Conservation (phyloP, 2,329 filamentous ascomycete species). For the Hypoxylon sp. region DNA sequence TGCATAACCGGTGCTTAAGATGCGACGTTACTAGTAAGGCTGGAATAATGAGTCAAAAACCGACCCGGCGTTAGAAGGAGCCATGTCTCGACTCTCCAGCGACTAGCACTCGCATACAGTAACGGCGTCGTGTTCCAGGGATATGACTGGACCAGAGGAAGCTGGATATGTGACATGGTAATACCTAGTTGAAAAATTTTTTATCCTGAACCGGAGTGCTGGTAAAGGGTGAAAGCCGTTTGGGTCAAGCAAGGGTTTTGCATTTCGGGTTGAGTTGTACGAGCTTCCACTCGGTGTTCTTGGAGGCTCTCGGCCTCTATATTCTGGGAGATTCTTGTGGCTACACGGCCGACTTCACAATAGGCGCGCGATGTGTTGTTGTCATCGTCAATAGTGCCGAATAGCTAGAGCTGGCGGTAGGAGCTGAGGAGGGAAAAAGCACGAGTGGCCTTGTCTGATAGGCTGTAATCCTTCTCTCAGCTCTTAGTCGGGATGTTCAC, state of each 20-base stretch:
- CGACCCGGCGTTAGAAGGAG: constrained; percentile 12
- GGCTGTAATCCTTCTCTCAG: constrained; percentile 33
- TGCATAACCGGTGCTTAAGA: constrained; percentile 34
- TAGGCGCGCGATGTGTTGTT: constrained; percentile 17
- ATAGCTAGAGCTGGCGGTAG: constrained; percentile 11
- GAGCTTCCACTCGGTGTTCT: constrained; percentile 19
- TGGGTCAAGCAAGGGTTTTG: constrained; percentile 14
- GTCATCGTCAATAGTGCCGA: constrained; percentile 18
- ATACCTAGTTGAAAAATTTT: constrained; percentile 33
- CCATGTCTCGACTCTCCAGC: constrained; percentile 22
- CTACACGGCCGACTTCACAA: constrained; percentile 14
- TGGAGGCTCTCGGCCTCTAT: constrained; percentile 24
- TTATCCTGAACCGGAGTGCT: constrained; percentile 31
- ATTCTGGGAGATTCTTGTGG: constrained; percentile 11
- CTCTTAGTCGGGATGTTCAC: constrained; percentile 21
- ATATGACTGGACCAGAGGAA: constrained; percentile 30
- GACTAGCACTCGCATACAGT: constrained; percentile 22
- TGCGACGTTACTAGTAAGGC: constrained; percentile 47
- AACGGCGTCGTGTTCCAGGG: constrained; percentile 12
- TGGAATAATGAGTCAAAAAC: constrained; percentile 29
- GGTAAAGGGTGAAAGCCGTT: constrained; percentile 33
- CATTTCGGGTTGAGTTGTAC: constrained; percentile 24
- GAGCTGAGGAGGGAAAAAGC: constrained; percentile 39
- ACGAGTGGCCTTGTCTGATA: constrained; percentile 25
- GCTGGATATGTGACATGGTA: constrained; percentile 31